Conservation (phyloP, 2,329 filamentous ascomycete genomes). For the Phoma sp. region DNA sequence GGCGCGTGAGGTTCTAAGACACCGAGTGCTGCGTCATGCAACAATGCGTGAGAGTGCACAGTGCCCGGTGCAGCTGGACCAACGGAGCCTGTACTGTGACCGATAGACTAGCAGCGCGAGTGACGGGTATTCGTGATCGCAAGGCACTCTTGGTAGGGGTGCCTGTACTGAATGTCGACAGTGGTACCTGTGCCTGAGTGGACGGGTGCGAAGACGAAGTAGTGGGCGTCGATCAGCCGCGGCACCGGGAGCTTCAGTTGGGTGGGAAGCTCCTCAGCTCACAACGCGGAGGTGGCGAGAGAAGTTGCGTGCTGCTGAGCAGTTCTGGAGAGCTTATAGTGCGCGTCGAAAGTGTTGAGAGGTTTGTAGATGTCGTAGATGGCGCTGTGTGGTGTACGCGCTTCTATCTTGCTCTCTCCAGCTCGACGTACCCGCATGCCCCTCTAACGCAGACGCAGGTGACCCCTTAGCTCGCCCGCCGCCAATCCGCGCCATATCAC, state of each 20-base stretch:
- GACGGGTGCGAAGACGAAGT: background rate
- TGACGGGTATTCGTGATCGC: slow-evolving; percentile 6
- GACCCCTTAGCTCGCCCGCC: slow-evolving; percentile 6
- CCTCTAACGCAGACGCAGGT: slow-evolving; percentile 24
- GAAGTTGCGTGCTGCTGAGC: background rate
- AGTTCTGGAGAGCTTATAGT: slow-evolving; percentile 9
- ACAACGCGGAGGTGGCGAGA: slow-evolving; percentile 18
- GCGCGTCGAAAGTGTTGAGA: slow-evolving; percentile 24
- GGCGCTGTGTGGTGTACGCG: background rate
- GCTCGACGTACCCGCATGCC: slow-evolving; percentile 19
- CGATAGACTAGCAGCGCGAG: slow-evolving; percentile 4
- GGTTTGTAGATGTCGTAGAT: slow-evolving; percentile 16
- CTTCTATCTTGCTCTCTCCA: slow-evolving; percentile 11
- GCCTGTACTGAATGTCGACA: background rate
- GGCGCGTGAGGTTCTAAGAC: slow-evolving; percentile 27
- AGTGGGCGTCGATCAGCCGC: no score
- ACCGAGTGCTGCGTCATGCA: slow-evolving; percentile 37
- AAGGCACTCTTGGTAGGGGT: no score
- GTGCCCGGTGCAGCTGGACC: slow-evolving; percentile 14
- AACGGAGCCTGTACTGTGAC: slow-evolving; percentile 27
- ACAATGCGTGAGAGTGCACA: slow-evolving; percentile 13
- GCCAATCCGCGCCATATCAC: slow-evolving; percentile 2
- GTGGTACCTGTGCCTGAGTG: slow-evolving; percentile 20
- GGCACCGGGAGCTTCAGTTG: slow-evolving; percentile 5
- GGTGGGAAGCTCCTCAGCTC: slow-evolving; percentile 26